These are phyloP conservation scores for Xerocomellus dryophilus DNA, from an alignment of 768 basidiomycete species.

Conservation along the genomic window DNA sequence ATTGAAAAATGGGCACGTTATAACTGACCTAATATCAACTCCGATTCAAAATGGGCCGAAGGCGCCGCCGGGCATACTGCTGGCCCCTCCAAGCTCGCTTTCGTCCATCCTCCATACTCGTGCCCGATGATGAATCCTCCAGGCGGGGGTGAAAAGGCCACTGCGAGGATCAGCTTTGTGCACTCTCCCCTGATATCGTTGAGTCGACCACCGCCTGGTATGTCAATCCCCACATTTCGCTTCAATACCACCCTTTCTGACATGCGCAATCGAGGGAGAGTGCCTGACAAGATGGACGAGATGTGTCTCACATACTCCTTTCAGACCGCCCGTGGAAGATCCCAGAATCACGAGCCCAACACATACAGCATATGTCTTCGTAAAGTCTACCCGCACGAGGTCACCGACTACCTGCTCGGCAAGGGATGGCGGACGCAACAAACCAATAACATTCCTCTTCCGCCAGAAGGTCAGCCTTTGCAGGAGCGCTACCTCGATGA, in stretches of 20 bases:
- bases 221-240: neutral
- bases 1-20: constrained; percentile 22
- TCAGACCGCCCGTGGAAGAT: constrained; percentile 54
- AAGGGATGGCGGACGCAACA: constrained; percentile 37
- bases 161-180: constrained; percentile 20
- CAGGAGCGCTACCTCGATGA: constrained; percentile 21
- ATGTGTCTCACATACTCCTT: constrained; percentile 63
- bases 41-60: constrained; percentile 19
- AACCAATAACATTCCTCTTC: constrained; percentile 59
- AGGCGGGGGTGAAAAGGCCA: constrained; percentile 9
- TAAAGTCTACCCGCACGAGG: constrained; percentile 65
- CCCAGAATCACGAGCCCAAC: constrained; percentile 47
- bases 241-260: neutral
- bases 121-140: constrained; percentile 19
- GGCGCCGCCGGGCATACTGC: neutral
- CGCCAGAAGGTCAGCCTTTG: constrained; percentile 58
- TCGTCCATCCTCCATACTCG: neutral
- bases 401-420: constrained; percentile 47
- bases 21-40: constrained; percentile 14
- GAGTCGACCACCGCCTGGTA: constrained; percentile 23
- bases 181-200: constrained; percentile 28
- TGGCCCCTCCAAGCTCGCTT: neutral
- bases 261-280: constrained; percentile 39
- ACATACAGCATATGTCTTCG: constrained; percentile 63
- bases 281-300: constrained; percentile 60